Base-by-base conservation (phyloP, 1,139 yeast genomes). In the Candida sanyaensis region DNA sequence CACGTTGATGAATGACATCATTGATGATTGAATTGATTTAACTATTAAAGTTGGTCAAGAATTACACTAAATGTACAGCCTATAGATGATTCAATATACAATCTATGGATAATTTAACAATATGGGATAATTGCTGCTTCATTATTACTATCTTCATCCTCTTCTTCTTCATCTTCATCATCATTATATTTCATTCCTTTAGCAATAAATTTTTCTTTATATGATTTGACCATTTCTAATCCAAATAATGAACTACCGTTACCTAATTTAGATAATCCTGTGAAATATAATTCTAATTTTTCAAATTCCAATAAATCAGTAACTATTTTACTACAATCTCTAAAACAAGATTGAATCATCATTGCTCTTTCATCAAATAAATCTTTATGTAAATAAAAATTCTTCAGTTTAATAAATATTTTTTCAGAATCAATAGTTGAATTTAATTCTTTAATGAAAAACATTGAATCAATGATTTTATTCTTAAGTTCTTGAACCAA, bases 401-500 rank as follows among this genome's bases (percentile, higher is more conserved):
- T 50, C 6, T 55, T 59, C 28, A 71, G 65, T 44, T 71, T 72
- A 4, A 64, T 63, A n/a, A 68, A 49, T 0, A 66, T 49, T 10
- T 50, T 50, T 30, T 45, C 50, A 27, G 38, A 24, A 9, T 42
- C 42, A 9, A 46, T 39, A 30, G 41, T 36, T 23, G 31, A 21
- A 5, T 27, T 27, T 41, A 64, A 67, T 21, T 52, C 53, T 39
- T 61, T 54, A 7, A 74, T 59, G 56, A 75, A 76, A 48, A 72
- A 70, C 49, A 73, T 56, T n/a, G 72, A 64, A 2, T 64, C 59
- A 44, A 83, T 56, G 1, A 81, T 71, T 47, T 70, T 73, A n/a
- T 60, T 59, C 0, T 82, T 77, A 5, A 81, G 66, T 50, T 80
- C 80, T 53, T 76, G 80, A 1, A 85, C 77, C 33, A 81, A 61